Conservation (phyloP, 2,329 filamentous ascomycete species). For the Colletotrichum magnum region DNA sequence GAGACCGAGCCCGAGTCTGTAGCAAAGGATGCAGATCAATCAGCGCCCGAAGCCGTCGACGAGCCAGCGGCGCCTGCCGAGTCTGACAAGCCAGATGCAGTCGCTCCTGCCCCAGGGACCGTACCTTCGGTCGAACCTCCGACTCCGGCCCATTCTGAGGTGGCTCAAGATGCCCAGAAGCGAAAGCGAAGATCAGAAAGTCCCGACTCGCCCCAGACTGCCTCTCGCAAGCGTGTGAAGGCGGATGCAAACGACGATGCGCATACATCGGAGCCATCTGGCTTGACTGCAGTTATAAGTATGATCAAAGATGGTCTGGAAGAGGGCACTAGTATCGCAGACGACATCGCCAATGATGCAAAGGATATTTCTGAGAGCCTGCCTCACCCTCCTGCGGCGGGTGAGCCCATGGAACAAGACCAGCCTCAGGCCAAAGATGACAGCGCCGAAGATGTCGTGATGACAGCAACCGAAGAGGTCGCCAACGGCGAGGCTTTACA, state of each 20-base stretch:
- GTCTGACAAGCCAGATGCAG: conserved; percentile 1
- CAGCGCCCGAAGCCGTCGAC: neutral
- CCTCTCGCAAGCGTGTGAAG: conserved; percentile 69
- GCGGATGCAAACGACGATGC: conserved; percentile 48
- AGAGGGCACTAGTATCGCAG: conserved; percentile 28
- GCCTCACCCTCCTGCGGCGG: neutral
- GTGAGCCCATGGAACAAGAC: conserved; percentile 21
- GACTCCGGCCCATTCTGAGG: conserved; percentile 36
- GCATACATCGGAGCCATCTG: conserved; percentile 12
- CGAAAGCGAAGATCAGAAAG: conserved; percentile 77
- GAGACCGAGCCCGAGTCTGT: neutral
- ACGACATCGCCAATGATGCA: conserved; percentile 34
- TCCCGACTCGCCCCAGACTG: conserved; percentile 68
- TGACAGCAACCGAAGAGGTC: conserved; percentile 8
- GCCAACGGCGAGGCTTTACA: neutral
- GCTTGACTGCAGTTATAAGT: conserved; percentile 20
- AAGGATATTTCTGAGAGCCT: conserved; percentile 20
- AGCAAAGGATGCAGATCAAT: conserved; percentile 44
- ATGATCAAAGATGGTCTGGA: conserved; percentile 25
- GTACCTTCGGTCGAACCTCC: conserved; percentile 20
- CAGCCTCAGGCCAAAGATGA: conserved; percentile 2
- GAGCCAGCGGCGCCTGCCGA: conserved; percentile 4
- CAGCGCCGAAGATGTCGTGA: conserved; percentile 10
- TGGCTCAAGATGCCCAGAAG: conserved; percentile 70
- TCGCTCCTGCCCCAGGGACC: conserved; percentile 11